Evolutionary conservation across 2,329 filamentous ascomycete species (phyloP).

Genomic region (Phyllosticta citriasiana): DNA sequence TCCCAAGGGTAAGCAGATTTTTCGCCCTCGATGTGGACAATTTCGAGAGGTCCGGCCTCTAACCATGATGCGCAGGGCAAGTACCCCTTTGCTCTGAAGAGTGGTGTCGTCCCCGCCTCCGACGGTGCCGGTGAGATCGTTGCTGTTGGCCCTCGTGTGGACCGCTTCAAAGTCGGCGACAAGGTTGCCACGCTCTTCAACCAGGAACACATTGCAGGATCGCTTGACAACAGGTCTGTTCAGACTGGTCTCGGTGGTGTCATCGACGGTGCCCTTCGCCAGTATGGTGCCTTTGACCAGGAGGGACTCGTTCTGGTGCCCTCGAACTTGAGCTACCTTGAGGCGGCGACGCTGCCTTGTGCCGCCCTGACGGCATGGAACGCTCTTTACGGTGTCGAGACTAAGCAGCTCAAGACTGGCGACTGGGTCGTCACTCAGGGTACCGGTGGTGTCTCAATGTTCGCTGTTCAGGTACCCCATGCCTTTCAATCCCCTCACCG

Average conservation of each 20-base stretch:
- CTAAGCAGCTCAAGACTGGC: conserved; percentile 26
- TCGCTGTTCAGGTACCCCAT: conserved; percentile 45
- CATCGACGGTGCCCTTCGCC: conserved; percentile 57
- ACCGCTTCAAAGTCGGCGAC: conserved; percentile 47
- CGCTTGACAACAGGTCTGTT: conserved; percentile 29
- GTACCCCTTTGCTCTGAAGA: conserved; percentile 30
- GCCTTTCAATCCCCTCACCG: neutral
- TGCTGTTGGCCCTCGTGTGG: conserved; percentile 46
- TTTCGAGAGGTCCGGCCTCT: neutral
- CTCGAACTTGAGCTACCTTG: conserved; percentile 38
- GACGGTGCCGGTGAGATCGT: conserved; percentile 45
- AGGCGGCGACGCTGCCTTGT: conserved; percentile 40
- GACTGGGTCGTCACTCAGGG: conserved; percentile 55
- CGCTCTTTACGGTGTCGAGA: conserved; percentile 40
- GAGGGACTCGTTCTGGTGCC: conserved; percentile 56
- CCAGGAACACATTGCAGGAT: conserved; percentile 44
- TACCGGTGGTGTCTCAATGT: conserved; percentile 60
- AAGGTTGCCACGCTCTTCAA: conserved; percentile 55
- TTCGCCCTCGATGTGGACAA: neutral
- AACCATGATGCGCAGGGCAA: neutral
- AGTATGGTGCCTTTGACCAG: conserved; percentile 59
- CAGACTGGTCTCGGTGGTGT: conserved; percentile 56
- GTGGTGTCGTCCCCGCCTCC: conserved; percentile 36
- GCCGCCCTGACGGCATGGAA: conserved; percentile 41
- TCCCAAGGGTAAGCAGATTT: conserved; percentile 23